Conservation (phyloP, 331 rosid species). For the Phaseolus coccineus region DNA sequence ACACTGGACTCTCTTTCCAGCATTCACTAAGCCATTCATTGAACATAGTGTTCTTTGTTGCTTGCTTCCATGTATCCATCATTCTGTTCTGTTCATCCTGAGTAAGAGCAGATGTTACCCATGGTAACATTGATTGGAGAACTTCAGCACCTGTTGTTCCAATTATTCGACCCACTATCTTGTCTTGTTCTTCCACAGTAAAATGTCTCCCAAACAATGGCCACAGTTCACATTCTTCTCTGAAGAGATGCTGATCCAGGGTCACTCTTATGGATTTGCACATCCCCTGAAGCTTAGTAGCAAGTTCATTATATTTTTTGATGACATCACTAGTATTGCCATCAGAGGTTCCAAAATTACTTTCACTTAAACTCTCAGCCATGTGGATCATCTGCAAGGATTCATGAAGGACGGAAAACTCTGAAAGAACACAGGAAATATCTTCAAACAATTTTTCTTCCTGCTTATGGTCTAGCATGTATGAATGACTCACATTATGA, state of each 20-base stretch:
- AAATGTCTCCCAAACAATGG: constrained; percentile 94
- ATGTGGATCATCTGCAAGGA: constrained; percentile 55
- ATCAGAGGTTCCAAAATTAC: constrained; percentile 50
- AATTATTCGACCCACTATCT: constrained; percentile 92
- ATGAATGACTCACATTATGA: constrained; percentile 96
- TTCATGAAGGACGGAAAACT: constrained; percentile 82
- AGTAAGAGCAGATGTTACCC: constrained; percentile 98
- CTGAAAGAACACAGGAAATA: constrained; percentile 81
- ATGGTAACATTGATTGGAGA: constrained; percentile 96
- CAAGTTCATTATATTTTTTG: constrained; percentile 71
- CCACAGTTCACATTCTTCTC: constrained; percentile 98
- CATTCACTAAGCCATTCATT: constrained; percentile 97
- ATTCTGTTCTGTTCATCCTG: constrained; percentile 92
- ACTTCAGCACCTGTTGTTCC: constrained; percentile 99
- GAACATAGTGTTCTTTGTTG: constrained; percentile 97
- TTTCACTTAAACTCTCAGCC: constrained; percentile 52
- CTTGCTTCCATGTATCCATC: constrained; percentile 99
- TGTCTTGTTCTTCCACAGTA: constrained; percentile 97
- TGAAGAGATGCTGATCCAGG: constrained; percentile 90
- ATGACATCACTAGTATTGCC: constrained; percentile 51
- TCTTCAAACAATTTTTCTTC: constrained; percentile 92
- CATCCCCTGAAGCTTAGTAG: constrained; percentile 98
- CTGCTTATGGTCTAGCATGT: constrained; percentile 95
- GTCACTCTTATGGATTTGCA: constrained; percentile 94
- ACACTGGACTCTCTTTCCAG: constrained; percentile 83